phyloP scores from a whole-genome alignment of 148 eudicot species.

The Amaranthus palmeri region DNA sequence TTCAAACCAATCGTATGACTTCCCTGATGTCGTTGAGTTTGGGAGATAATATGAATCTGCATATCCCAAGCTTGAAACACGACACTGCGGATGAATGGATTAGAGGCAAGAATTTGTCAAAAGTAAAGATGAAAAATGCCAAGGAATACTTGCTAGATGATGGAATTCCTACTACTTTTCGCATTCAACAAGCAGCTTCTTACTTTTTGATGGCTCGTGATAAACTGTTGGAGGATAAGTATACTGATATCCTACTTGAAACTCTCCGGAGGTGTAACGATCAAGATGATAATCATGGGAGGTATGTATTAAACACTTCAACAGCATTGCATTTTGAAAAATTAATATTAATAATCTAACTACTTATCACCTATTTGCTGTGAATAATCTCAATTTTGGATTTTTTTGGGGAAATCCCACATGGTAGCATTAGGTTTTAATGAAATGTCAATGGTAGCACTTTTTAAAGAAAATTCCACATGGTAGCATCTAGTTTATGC shows the following conservation, averaged over 20 bases:
- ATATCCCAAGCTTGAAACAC: background rate
- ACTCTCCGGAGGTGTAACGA: background rate
- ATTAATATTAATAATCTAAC: too few relatives aligned
- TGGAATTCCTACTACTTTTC: too few relatives aligned
- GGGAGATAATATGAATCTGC: background rate
- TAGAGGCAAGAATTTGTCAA: background rate
- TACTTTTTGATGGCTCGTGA: background rate
- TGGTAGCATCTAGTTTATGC: too few relatives aligned
- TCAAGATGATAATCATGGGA: background rate
- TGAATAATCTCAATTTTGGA: too few relatives aligned
- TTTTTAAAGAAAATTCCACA: too few relatives aligned
- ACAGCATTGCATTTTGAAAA: too few relatives aligned
- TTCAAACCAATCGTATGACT: background rate
- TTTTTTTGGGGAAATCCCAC: too few relatives aligned
- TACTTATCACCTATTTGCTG: too few relatives aligned
- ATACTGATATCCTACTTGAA: background rate
- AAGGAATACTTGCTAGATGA: background rate
- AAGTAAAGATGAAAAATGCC: background rate
- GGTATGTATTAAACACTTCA: too few relatives aligned
- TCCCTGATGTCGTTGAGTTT: background rate
- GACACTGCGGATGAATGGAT: background rate
- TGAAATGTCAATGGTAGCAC: too few relatives aligned
- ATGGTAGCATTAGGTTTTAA: too few relatives aligned
- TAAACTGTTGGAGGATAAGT: background rate
- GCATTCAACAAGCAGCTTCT: background rate